These are phyloP conservation scores for Gossypium turneri DNA, from an alignment of 345 rosid genomes.

Conservation along the genomic window DNA sequence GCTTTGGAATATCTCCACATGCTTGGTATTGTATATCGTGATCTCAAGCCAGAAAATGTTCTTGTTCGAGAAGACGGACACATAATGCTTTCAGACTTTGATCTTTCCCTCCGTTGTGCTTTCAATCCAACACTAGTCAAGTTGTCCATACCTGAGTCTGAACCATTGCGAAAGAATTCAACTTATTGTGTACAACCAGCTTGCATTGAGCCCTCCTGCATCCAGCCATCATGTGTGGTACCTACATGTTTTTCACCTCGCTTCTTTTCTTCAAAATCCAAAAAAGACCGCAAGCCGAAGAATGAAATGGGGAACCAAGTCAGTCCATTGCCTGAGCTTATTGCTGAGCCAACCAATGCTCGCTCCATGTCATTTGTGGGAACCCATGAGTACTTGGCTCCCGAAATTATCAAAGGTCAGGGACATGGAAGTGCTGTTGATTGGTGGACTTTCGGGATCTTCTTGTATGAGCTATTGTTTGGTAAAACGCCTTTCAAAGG, in stretches of 20 bases:
- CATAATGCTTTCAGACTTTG: slow-evolving; percentile 87
- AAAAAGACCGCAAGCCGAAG: slow-evolving; percentile 48
- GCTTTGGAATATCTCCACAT: slow-evolving; percentile 84
- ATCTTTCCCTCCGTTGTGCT: slow-evolving; percentile 69
- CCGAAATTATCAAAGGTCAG: slow-evolving; percentile 81
- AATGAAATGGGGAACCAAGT: slow-evolving; percentile 54
- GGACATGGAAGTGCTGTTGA: slow-evolving; percentile 89
- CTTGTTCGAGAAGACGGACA: slow-evolving; percentile 90
- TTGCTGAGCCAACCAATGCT: slow-evolving; percentile 88
- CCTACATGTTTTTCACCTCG: slow-evolving; percentile 63
- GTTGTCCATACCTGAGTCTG: slow-evolving; percentile 42
- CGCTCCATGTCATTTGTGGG: slow-evolving; percentile 92
- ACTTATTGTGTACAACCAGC: slow-evolving; percentile 60
- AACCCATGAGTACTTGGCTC: slow-evolving; percentile 88
- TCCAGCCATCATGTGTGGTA: slow-evolving; percentile 55
- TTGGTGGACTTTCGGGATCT: slow-evolving; percentile 92
- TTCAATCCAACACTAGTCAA: slow-evolving; percentile 57
- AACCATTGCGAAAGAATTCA: slow-evolving; percentile 42
- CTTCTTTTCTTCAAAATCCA: slow-evolving; percentile 50
- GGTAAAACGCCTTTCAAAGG: slow-evolving; percentile 92
- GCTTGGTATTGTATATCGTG: slow-evolving; percentile 84
- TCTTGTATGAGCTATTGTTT: slow-evolving; percentile 65
- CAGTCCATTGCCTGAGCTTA: slow-evolving; percentile 80
- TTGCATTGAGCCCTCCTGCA: slow-evolving; percentile 48
- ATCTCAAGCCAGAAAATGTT: slow-evolving; percentile 83